A percentile compares a stretch with the other conserved stretches of the same genome.
These are phyloP conservation scores for Lipomyces spencermartinsiae DNA, from an alignment of 805 yeast species.

Conservation along the genomic window DNA sequence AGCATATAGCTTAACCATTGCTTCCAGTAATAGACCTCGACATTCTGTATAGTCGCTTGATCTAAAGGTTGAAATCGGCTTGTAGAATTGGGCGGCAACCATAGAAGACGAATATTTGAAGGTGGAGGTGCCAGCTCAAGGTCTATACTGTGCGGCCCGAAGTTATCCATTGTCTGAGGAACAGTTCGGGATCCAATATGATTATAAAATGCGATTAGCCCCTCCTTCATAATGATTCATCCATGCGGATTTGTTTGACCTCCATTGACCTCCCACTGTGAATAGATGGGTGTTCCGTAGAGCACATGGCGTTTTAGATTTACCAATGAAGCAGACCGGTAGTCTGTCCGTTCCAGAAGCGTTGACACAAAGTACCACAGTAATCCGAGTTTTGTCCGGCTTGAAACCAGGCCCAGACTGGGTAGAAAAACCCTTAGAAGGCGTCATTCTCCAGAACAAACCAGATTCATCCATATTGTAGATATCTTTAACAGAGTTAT, in stretches of 20 bases:
- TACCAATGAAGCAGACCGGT: constrained; percentile 3
- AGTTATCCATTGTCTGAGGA: not conserved
- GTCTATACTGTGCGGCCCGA: not conserved
- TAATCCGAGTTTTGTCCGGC: too few species aligned
- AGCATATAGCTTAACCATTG: too few species aligned
- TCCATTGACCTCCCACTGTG: not conserved
- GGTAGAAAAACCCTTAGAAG: too few species aligned
- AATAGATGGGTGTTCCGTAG: not conserved
- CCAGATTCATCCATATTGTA: too few species aligned
- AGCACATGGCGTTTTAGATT: not conserved
- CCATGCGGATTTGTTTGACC: not conserved
- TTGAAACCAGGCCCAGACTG: too few species aligned
- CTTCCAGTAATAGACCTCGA: constrained; percentile 8
- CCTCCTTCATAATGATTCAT: not conserved
- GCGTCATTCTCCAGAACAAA: too few species aligned
- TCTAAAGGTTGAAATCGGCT: not conserved
- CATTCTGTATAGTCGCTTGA: constrained; percentile 1
- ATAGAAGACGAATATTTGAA: not conserved
- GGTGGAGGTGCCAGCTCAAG: constrained; percentile 8
- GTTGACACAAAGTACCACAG: too few species aligned
- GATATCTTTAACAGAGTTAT: too few species aligned
- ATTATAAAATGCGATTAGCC: not conserved
- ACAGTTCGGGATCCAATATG: constrained; percentile 8
- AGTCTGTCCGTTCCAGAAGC: constrained; percentile 5
- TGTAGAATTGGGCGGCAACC: constrained; percentile 1